These are phyloP conservation scores for Silene noctiflora DNA, from an alignment of 179 eudicot genomes.

Conservation along the genomic window DNA sequence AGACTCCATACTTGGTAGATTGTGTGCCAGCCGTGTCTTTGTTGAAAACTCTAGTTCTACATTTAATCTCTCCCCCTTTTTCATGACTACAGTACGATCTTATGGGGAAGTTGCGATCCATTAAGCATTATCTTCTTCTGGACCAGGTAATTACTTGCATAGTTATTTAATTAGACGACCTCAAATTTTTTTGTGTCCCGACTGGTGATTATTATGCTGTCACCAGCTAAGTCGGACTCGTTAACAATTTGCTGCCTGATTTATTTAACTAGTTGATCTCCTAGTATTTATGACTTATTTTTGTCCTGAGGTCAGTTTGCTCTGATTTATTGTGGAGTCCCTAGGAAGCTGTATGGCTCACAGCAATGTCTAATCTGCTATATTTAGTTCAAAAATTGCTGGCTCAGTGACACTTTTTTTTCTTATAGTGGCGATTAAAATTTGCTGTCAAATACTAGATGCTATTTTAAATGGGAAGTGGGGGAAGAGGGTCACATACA, in stretches of 20 bases:
- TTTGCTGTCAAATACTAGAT: background rate
- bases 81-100: conserved; percentile 65
- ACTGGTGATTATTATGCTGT: background rate
- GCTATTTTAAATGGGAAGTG: background rate
- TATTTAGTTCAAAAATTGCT: background rate
- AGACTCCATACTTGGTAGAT: background rate
- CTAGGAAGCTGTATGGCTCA: background rate
- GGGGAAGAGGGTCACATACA: background rate
- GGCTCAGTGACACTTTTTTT: background rate
- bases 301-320: conserved; percentile 2
- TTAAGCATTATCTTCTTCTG: conserved; percentile 94
- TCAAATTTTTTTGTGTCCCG: background rate
- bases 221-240: background rate
- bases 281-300: background rate
- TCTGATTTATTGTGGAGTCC: conserved; percentile 1
- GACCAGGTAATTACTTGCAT: conserved; percentile 65
- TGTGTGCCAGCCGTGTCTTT: conserved; percentile 14
- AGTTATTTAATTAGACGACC: background rate
- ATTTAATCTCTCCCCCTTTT: background rate
- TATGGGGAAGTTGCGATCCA: conserved; percentile 83
- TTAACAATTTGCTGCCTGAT: background rate
- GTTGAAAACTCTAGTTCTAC: conserved; percentile 14
- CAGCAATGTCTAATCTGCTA: background rate
- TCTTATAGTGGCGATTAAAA: background rate
- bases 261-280: conserved; percentile 1